phyloP scores from a whole-genome alignment of 805 yeast genomes.

The Candida insectorum region DNA sequence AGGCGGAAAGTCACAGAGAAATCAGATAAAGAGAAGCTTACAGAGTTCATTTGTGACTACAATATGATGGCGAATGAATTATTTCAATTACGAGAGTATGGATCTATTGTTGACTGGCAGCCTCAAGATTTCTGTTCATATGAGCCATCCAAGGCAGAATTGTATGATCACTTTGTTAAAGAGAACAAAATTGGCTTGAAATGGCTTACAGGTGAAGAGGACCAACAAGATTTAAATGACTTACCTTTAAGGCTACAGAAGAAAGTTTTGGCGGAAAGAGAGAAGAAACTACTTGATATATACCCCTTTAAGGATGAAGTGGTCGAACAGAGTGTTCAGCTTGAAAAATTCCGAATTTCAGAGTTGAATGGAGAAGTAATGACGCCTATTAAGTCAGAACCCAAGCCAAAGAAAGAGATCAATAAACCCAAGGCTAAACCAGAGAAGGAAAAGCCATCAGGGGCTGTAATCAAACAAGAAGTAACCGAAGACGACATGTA shows the following conservation, averaged over 20 bases:
- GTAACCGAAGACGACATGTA: background rate
- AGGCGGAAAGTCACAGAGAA: slow-evolving; percentile 18
- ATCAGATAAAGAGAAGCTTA: slow-evolving; percentile 21
- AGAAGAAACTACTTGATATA: slow-evolving; percentile 24
- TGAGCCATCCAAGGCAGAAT: slow-evolving; percentile 27
- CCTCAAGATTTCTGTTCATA: slow-evolving; percentile 39
- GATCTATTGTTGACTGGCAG: slow-evolving; percentile 60
- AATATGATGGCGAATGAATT: slow-evolving; percentile 55
- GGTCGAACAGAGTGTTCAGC: slow-evolving; percentile 17
- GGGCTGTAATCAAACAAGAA: background rate
- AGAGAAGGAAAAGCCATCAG: background rate
- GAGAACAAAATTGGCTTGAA: slow-evolving; percentile 22
- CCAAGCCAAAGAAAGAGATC: background rate
- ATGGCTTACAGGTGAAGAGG: slow-evolving; percentile 30
- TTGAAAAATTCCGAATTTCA: slow-evolving; percentile 18
- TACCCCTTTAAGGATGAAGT: slow-evolving; percentile 36
- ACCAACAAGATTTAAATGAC: slow-evolving; percentile 20
- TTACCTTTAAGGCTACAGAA: slow-evolving; percentile 40
- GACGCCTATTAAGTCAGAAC: background rate
- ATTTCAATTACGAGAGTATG: slow-evolving; percentile 59
- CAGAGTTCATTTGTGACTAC: slow-evolving; percentile 43
- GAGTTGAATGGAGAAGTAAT: slow-evolving; percentile 1
- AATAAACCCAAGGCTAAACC: background rate
- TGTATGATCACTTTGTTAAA: slow-evolving; percentile 27
- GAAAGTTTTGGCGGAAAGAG: slow-evolving; percentile 33